Evolutionary conservation across 805 yeast genomes (phyloP), one percentile per base, ranked within the genome.

Genomic region (Saturnispora mendoncae): DNA sequence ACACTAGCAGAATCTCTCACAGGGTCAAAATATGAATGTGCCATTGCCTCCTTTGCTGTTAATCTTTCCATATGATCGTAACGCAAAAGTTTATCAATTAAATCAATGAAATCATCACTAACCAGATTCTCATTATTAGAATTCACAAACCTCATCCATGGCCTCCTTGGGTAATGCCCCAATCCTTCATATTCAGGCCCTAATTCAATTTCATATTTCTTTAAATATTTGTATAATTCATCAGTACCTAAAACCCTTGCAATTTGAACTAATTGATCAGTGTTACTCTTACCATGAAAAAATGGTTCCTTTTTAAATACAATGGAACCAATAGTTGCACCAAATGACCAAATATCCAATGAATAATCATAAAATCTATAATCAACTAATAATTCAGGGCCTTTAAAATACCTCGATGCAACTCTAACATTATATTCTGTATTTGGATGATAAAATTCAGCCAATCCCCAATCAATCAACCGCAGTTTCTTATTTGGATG

Each of bases 391-490:
- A 88, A 65, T 57, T 88, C 97, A 3, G 97, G 97, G 3, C 96
- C 96, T 62, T 88, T 88, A 62, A 82, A 88, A 58, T 85, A 86
- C 50, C 97, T 67, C 4, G 95, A 84, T 2, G 97, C 96, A 14
- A 88, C 97, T 49, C 97, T 72, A 17, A 88, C 96, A 55, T 88
- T 88, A 55, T 84, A 88, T 53, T 85, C 95, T 57, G 77, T 82
- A 12, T 86, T 86, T 19, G 85, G 78, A 57, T 88, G 96, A 56
- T 87, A 87, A 57, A 85, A 87, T 60, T 88, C 97, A 7, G 97
- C 96, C 39, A 88, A 65, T 6, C 97, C 97, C 96, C 96, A 88
- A 62, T 88, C 97, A 41, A 88, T 87, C 49, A 87, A 71, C 48
- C 95, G 73, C 51, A 88, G 65, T 54, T 74, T 76, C 60, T 66